Evolutionary conservation across 352 stramenopile species (phyloP).

Genomic region (Phytophthora aleatoria): DNA sequence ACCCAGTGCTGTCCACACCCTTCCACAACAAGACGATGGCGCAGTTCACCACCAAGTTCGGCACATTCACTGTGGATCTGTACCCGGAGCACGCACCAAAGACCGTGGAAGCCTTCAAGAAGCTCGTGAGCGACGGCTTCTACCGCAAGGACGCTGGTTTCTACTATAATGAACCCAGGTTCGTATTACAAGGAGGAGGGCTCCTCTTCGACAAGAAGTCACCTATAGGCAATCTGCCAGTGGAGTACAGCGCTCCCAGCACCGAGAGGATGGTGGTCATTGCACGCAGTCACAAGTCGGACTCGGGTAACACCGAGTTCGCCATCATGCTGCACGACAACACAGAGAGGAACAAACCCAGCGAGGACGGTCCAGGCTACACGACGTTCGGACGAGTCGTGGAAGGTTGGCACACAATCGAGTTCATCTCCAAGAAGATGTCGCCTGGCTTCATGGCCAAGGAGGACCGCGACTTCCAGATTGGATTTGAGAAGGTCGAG

Average conservation of each 20-base stretch:
- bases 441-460: conserved; percentile 64
- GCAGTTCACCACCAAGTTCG: conserved; percentile 79
- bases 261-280: conserved; percentile 85
- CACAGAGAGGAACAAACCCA: conserved; percentile 66
- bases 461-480: conserved; percentile 65
- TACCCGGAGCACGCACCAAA: conserved; percentile 78
- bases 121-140: conserved; percentile 66
- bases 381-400: conserved; percentile 82
- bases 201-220: conserved; percentile 77
- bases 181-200: conserved; percentile 76
- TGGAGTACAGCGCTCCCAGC: conserved; percentile 85
- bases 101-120: conserved; percentile 74
- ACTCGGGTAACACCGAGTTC: conserved; percentile 83
- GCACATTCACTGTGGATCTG: conserved; percentile 78
- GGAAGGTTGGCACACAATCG: conserved; percentile 77
- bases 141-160: conserved; percentile 80
- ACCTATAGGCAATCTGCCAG: conserved; percentile 65
- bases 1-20: conserved; percentile 52
- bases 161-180: conserved; percentile 87
- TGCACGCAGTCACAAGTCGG: conserved; percentile 65
- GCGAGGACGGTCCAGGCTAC: conserved; percentile 68
- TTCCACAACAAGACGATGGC: conserved; percentile 88
- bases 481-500: conserved; percentile 74
- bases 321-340: conserved; percentile 89
- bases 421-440: conserved; percentile 82